Conservation (phyloP, 2,329 filamentous ascomycete genomes). For the Cladosporium austrohemisphaericum region DNA sequence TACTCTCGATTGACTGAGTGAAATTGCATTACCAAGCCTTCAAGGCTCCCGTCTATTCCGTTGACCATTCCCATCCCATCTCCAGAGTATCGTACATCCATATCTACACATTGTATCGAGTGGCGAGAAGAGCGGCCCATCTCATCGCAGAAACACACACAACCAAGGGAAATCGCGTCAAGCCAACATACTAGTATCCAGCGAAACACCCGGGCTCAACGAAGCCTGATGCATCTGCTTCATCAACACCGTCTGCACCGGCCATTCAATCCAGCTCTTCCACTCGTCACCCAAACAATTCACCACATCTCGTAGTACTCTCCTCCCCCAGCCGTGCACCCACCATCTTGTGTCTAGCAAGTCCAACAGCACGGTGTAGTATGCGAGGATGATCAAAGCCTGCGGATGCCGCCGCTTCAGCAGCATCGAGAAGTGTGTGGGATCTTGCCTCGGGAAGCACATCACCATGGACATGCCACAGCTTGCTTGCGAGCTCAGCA, state of each 20-base stretch:
- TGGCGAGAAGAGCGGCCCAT: not conserved
- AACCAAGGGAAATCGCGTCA: not conserved
- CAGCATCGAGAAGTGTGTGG: constrained; percentile 24
- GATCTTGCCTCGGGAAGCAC: constrained; percentile 31
- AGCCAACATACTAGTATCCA: constrained; percentile 10
- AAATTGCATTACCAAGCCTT: no score
- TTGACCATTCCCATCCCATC: not conserved
- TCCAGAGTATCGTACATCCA: constrained; percentile 9
- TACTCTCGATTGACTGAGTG: no score
- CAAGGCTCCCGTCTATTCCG: no score
- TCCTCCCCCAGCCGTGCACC: constrained; percentile 25
- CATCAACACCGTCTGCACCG: constrained; percentile 25
- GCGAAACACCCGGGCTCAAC: constrained; percentile 1
- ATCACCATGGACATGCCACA: constrained; percentile 26
- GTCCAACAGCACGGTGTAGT: constrained; percentile 30
- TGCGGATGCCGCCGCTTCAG: constrained; percentile 28
- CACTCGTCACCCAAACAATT: constrained; percentile 24
- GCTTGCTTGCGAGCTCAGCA: constrained; percentile 18
- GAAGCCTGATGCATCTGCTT: constrained; percentile 9
- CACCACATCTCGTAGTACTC: constrained; percentile 27
- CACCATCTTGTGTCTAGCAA: constrained; percentile 29
- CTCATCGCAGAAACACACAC: not conserved
- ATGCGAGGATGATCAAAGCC: constrained; percentile 29
- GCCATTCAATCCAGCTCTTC: constrained; percentile 32
- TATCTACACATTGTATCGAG: constrained; percentile 13